Evolutionary conservation across 2,329 filamentous ascomycete genomes (phyloP).

Genomic region (Aspergillus cejpii): DNA sequence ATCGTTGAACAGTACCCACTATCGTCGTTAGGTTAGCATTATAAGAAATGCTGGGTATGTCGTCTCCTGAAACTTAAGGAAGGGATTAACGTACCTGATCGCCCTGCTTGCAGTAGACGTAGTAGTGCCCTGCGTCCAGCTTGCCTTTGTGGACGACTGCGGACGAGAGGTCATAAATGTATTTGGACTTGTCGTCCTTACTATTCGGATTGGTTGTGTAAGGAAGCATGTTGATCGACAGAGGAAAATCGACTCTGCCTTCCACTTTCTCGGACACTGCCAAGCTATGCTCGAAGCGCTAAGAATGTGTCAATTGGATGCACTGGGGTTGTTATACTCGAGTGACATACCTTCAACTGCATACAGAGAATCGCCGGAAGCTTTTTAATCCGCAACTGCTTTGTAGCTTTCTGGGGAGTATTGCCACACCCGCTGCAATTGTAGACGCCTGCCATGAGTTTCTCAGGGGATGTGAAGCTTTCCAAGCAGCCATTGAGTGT

Average conservation of each 20-base stretch:
- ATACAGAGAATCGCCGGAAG: slow-evolving; percentile 85
- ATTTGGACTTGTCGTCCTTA: slow-evolving; percentile 44
- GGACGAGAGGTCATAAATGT: slow-evolving; percentile 78
- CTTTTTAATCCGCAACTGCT: slow-evolving; percentile 76
- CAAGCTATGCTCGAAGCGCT: slow-evolving; percentile 70
- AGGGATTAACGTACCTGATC: slow-evolving; percentile 51
- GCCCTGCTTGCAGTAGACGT: slow-evolving; percentile 77
- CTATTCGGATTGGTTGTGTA: slow-evolving; percentile 64
- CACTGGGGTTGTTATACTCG: neutral
- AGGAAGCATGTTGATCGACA: slow-evolving; percentile 81
- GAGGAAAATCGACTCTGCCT: slow-evolving; percentile 74
- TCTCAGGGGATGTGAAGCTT: slow-evolving; percentile 79
- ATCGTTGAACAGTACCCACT: slow-evolving; percentile 97
- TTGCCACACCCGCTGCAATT: slow-evolving; percentile 73
- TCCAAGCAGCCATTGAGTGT: slow-evolving; percentile 71
- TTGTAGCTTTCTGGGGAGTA: slow-evolving; percentile 66
- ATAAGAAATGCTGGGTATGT: no score
- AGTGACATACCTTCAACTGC: slow-evolving; percentile 68
- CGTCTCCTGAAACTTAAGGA: neutral
- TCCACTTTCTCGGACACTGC: slow-evolving; percentile 78
- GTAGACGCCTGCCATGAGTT: slow-evolving; percentile 67
- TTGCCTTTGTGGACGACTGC: slow-evolving; percentile 92
- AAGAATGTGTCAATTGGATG: slow-evolving; percentile 5
- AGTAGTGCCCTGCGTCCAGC: slow-evolving; percentile 86
- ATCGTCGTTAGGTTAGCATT: slow-evolving; percentile 11